Base-by-base conservation (phyloP, 257 asterid genomes). In the Marsdenia floribunda region DNA sequence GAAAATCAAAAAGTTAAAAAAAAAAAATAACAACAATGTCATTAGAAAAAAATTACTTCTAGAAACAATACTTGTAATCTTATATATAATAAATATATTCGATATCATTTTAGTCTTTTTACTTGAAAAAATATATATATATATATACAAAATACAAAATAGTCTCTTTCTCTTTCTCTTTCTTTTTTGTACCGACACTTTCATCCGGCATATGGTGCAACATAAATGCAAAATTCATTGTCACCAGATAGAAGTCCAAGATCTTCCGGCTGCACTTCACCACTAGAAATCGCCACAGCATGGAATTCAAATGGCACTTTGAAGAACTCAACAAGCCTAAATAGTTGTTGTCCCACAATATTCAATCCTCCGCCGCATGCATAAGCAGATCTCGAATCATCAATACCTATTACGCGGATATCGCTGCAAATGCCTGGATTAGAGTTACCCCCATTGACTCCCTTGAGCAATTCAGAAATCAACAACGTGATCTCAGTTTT, bases 391-490 rank as follows among this genome's bases (percentile, higher is more conserved):
- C 85, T 78, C 6, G 80, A 65, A 79, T 92, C 98, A 38, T 90
- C 98, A 0, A 93, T 68, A 16, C 97, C 98, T 0, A 97, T 93
- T 33, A 93, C 81, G 24, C 95, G 91, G 18, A 93, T 89, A 70
- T 84, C 37, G 89, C 86, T 0, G 92, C 93, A 42, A 93, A 91
- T 57, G 98, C 98, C 70, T 87, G 96, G 75, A 93, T 89, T 40
- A 93, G 80, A 49, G 97, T 82, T 21, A 90, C 76, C 98, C n/a
- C n/a, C 98, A 93, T 69, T 93, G 98, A 78, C 87, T 91, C 54
- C 98, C 98, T 61, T 93, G 98, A 74, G 89, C 93, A 54, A 93
- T 88, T 54, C 85, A 93, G 84, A 93, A 93, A 84, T 93, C 98
- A 19, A 93, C 80, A 5, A 93, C 89, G 40, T 93, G 98, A 42